Percentiles rank a stretch among this genome's conserved stretches.
These are phyloP conservation scores for Candida ulmi DNA, from an alignment of 805 yeast genomes.

Conservation along the genomic window DNA sequence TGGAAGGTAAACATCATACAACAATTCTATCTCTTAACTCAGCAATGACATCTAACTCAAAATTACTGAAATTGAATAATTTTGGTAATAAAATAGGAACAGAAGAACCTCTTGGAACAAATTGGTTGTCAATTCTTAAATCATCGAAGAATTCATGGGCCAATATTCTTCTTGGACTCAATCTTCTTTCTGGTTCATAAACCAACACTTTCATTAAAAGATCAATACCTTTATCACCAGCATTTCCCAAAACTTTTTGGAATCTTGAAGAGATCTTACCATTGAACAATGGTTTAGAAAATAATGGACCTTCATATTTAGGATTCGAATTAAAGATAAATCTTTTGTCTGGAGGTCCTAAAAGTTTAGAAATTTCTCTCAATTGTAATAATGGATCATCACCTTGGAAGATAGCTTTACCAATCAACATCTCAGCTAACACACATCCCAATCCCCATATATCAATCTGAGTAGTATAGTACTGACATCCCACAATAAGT, in stretches of 20 bases:
- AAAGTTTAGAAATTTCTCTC: constrained; percentile 80
- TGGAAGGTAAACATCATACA: not conserved
- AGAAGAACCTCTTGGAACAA: constrained; percentile 52
- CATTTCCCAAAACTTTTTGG: constrained; percentile 63
- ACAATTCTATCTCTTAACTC: constrained; percentile 20
- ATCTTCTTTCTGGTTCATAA: constrained; percentile 83
- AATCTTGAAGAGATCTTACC: constrained; percentile 53
- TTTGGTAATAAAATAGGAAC: constrained; percentile 37
- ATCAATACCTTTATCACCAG: constrained; percentile 84
- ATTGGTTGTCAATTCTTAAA: constrained; percentile 50
- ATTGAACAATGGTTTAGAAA: constrained; percentile 55
- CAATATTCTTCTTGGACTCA: constrained; percentile 75
- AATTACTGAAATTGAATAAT: constrained; percentile 66
- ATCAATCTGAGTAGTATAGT: constrained; percentile 87
- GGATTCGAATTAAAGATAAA: constrained; percentile 74
- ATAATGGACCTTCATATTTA: constrained; percentile 69
- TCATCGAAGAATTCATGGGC: constrained; percentile 89
- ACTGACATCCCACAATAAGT: constrained; percentile 82
- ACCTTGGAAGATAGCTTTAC: constrained; percentile 94
- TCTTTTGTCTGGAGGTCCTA: constrained; percentile 81
- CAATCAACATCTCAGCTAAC: constrained; percentile 87
- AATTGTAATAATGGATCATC: constrained; percentile 83
- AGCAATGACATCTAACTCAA: constrained; percentile 50
- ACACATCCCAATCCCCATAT: constrained; percentile 99
- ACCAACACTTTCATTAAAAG: constrained; percentile 75